Base-by-base conservation (phyloP, 2,329 filamentous ascomycete genomes). In the Sclerotinia nivalis region DNA sequence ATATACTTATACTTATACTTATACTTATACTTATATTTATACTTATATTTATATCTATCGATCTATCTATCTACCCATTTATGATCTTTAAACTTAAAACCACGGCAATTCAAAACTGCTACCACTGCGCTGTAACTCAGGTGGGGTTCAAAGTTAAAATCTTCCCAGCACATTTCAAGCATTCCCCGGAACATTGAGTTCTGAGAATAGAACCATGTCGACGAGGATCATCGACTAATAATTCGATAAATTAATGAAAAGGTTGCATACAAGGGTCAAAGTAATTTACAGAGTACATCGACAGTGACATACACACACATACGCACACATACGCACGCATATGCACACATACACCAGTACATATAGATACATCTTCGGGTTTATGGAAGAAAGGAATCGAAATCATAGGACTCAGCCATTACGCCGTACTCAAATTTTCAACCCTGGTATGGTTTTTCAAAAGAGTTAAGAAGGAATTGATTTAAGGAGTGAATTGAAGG, bases 121-220 rank as follows among this genome's bases (percentile, higher is more conserved):
- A 31, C 54, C 13, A 47, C 25, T 49, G 66, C 55, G 60, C 18
- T 68, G 54, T 18, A 68, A 59, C 65, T 50, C 55, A 31, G 31
- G 31, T 60, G 66, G 66, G 65, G 65, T 50, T 62, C 49, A 31
- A n/a, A 22, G 45, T 60, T 60, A 50, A 50, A 50, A 34, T 9
- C 40, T 50, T 68, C 43, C 66, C 52, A 66, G 52, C 37, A 66
- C 45, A 47, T 59, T 54, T 47, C 61, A 31, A 50, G 61, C 61
- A 65, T 65, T 43, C 31, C 61, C 31, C 61, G 47, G 61, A 43
- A 65, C 20, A 31, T 65, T 52, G 2, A 10, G 15, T 31, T 59
- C 54, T 68, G 37, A 59, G 54, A 59, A 68, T 59, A 59, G 54
- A 68, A 18, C n/a, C 20, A 45, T 31, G 56, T 55, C 37, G 28